phyloP scores from a whole-genome alignment of 306 rosid species.

The Clitoria ternatea region DNA sequence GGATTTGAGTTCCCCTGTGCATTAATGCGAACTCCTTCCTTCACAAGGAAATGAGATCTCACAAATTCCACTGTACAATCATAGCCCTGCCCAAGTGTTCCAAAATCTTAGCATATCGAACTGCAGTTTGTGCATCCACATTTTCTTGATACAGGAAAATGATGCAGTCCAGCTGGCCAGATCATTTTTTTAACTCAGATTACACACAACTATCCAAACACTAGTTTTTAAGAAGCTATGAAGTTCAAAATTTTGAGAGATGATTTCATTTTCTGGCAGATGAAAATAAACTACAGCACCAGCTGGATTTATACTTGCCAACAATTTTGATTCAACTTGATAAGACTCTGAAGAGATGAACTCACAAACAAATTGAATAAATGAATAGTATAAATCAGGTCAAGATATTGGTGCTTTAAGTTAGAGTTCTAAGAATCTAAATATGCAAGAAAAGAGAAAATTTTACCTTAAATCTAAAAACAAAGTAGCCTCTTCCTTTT shows the following conservation, averaged over 20 bases:
- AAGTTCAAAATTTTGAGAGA: neutral
- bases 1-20: slow-evolving; percentile 79
- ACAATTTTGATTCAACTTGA: neutral
- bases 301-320: neutral
- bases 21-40: slow-evolving; percentile 68
- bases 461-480: slow-evolving; percentile 77
- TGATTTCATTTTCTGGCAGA: slow-evolving; percentile 4
- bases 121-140: neutral
- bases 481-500: slow-evolving; percentile 83
- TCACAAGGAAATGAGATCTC: slow-evolving; percentile 97
- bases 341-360: slow-evolving; percentile 10
- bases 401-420: neutral
- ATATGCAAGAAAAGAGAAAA: neutral
- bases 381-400: neutral
- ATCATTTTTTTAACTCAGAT: slow-evolving; percentile 5
- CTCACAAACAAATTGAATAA: neutral
- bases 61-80: slow-evolving; percentile 73
- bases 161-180: slow-evolving; percentile 5
- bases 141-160: slow-evolving; percentile 15
- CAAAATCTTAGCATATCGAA: slow-evolving; percentile 35
- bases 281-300: neutral
- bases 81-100: slow-evolving; percentile 68
- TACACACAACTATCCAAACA: slow-evolving; percentile 3
- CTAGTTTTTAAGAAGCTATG: neutral
- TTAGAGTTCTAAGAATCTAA: neutral